These are phyloP conservation scores for Vitis vinifera DNA, from an alignment of 164 flowering plant species.

Conservation along the genomic window ASM3070453v1 NC_081822.1:12036501-12037000, in stretches of 20 bases:
- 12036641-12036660: constrained; percentile 69
- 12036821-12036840: constrained; percentile 98
- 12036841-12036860: constrained; percentile 92
- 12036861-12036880: constrained; percentile 62
- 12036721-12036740: constrained; percentile 69
- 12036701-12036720: constrained; percentile 92
- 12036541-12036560: too few relatives aligned
- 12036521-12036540: too few relatives aligned
- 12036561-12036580: too few relatives aligned
- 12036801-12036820: constrained; percentile 94
- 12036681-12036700: constrained; percentile 81
- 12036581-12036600: background rate
- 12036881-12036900: constrained; percentile 74
- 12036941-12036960: constrained; percentile 2
- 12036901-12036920: constrained; percentile 69
- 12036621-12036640: background rate
- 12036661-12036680: constrained; percentile 68
- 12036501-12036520: too few relatives aligned
- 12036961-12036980: background rate
- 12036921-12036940: constrained; percentile 59
- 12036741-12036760: constrained; percentile 77
- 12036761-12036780: constrained; percentile 98
- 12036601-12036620: background rate
- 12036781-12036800: constrained; percentile 86
- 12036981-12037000: background rate